A percentile compares a stretch with the other conserved stretches of the same genome.
Conservation (phyloP, 2,329 filamentous ascomycete species). For the Cladosporium oxysporum region DNA sequence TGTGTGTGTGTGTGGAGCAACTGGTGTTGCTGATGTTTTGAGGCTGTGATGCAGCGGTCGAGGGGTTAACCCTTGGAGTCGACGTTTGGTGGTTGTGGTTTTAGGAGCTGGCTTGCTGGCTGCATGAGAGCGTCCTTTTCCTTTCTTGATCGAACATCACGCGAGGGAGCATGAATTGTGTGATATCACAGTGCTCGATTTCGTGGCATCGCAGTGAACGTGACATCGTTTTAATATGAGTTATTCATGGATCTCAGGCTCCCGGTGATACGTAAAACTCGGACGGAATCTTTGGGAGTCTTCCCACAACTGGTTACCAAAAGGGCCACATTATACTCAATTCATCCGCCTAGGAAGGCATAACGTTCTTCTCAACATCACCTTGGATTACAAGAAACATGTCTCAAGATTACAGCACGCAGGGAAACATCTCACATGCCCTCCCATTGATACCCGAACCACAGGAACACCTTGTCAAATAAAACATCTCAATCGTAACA, state of each 20-base stretch:
- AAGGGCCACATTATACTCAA: background rate
- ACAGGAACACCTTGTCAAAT: background rate
- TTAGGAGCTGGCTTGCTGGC: background rate
- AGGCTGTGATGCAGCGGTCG: background rate
- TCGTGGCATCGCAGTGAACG: no score
- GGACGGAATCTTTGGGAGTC: no score
- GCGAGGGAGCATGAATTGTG: no score
- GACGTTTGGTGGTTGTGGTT: background rate
- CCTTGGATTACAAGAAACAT: background rate
- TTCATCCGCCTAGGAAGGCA: background rate
- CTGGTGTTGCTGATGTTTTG: background rate
- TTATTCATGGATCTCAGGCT: background rate
- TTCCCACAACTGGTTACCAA: background rate
- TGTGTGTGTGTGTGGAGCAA: background rate
- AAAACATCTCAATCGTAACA: slow-evolving; percentile 14
- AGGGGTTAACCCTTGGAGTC: background rate
- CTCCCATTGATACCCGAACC: background rate
- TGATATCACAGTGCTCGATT: no score
- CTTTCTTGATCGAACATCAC: background rate
- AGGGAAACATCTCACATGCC: background rate
- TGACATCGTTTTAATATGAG: no score
- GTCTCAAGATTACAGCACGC: background rate
- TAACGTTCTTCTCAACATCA: background rate
- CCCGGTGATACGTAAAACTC: background rate
- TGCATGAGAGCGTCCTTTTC: background rate